Evolutionary conservation across 2,329 filamentous ascomycete genomes (phyloP).

Genomic region (Podosphaera xanthii): DNA sequence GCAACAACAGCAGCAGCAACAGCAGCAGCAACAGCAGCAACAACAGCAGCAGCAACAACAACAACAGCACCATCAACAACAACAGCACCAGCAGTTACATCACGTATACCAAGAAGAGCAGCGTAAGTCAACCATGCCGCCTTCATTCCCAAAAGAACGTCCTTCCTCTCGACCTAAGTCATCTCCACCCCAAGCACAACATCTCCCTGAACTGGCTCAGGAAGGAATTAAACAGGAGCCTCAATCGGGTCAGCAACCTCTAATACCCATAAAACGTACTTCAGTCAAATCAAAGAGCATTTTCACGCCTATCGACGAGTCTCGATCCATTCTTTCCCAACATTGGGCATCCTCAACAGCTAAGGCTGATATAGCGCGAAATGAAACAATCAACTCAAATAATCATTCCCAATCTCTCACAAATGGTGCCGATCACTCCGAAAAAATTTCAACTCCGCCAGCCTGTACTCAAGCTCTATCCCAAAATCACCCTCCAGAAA

Average conservation of each 20-base stretch:
- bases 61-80: constrained; percentile 19
- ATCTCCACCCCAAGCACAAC: constrained; percentile 36
- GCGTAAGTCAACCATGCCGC: constrained; percentile 47
- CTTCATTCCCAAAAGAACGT: constrained; percentile 40
- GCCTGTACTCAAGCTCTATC: constrained; percentile 22
- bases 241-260: constrained; percentile 26
- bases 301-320: constrained; percentile 92
- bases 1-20: constrained; percentile 27
- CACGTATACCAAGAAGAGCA: constrained; percentile 58
- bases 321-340: constrained; percentile 65
- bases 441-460: constrained; percentile 31
- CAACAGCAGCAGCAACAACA: constrained; percentile 7
- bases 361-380: constrained; percentile 15
- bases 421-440: constrained; percentile 30
- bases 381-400: constrained; percentile 16
- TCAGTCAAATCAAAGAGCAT: constrained; percentile 46
- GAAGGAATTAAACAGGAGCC: constrained; percentile 23
- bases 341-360: constrained; percentile 47
- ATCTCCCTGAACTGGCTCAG: constrained; percentile 25
- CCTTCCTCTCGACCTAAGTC: constrained; percentile 25
- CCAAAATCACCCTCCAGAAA: constrained; percentile 26
- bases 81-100: constrained; percentile 26
- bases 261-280: constrained; percentile 26
- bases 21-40: constrained; percentile 30
- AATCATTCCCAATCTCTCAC: constrained; percentile 43